phyloP scores from a whole-genome alignment of 495 filamentous ascomycete species.

The Aspergillus egyptiacus region DNA sequence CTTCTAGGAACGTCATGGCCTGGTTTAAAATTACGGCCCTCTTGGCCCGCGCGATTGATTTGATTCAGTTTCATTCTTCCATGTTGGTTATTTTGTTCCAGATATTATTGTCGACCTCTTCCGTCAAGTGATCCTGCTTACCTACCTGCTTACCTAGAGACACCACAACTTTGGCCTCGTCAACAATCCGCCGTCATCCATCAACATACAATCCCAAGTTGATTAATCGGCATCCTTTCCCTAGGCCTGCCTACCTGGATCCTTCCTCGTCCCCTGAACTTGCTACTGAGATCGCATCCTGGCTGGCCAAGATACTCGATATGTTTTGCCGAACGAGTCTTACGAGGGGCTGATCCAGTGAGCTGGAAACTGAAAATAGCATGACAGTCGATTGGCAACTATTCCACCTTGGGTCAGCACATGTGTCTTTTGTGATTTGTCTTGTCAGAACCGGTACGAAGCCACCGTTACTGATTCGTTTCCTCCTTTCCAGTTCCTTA shows the following conservation, averaged over 20 bases:
- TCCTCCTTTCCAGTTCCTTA: slow-evolving; percentile 1
- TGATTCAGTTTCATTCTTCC: background rate
- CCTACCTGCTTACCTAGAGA: too few species aligned
- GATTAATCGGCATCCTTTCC: too few species aligned
- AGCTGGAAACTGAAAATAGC: slow-evolving; percentile 3
- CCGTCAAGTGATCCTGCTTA: too few species aligned
- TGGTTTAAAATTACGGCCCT: slow-evolving; percentile 7
- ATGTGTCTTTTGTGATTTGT: slow-evolving; percentile 3
- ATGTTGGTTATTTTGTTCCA: background rate
- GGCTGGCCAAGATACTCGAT: slow-evolving; percentile 9
- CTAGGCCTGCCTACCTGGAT: background rate
- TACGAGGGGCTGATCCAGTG: background rate
- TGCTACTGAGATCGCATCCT: background rate
- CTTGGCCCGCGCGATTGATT: background rate
- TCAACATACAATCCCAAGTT: too few species aligned
- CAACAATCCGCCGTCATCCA: too few species aligned
- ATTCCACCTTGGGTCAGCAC: background rate
- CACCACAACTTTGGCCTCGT: too few species aligned
- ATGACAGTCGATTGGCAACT: slow-evolving; percentile 5
- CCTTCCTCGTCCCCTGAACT: background rate
- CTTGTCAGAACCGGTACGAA: slow-evolving; percentile 1
- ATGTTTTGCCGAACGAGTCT: background rate
- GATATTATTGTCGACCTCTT: too few species aligned
- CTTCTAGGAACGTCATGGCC: too few species aligned
- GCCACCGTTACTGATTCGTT: too few species aligned